Percentiles rank a stretch among this genome's conserved stretches.
phyloP scores from a whole-genome alignment of 192 early-diverging fungal genomes.

The Rhizoclosmatium globosum region DNA sequence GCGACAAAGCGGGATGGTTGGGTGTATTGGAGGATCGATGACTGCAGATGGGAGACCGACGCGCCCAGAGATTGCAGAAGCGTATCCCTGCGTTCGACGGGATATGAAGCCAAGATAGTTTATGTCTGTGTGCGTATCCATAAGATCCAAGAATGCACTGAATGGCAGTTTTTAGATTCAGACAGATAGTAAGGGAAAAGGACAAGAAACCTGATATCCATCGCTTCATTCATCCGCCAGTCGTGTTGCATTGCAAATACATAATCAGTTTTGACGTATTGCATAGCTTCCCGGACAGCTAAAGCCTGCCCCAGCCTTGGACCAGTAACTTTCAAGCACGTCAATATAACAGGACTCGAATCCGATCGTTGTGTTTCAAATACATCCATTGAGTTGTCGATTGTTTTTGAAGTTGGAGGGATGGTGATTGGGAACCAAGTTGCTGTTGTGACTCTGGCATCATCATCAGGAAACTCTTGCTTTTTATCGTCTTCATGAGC shows the following conservation, averaged over 20 bases:
- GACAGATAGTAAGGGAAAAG: slow-evolving; percentile 3
- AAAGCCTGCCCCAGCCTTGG: slow-evolving; percentile 45
- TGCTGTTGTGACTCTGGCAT: background rate
- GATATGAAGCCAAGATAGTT: slow-evolving; percentile 24
- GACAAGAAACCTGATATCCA: slow-evolving; percentile 7
- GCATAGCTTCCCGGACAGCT: slow-evolving; percentile 40
- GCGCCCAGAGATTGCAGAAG: background rate
- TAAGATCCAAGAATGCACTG: slow-evolving; percentile 24
- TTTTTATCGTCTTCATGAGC: background rate
- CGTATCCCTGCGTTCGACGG: slow-evolving; percentile 36
- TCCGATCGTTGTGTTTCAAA: background rate
- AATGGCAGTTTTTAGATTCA: slow-evolving; percentile 20
- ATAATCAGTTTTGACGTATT: slow-evolving; percentile 41
- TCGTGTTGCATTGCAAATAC: slow-evolving; percentile 48
- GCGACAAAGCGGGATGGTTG: slow-evolving; percentile 34
- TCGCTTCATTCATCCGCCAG: slow-evolving; percentile 34
- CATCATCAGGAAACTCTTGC: background rate
- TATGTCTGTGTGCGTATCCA: background rate
- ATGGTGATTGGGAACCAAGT: background rate
- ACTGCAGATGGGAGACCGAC: slow-evolving; percentile 5
- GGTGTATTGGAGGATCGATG: background rate
- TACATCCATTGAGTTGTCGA: background rate
- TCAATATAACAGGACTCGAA: background rate
- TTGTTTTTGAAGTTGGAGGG: slow-evolving; percentile 3
- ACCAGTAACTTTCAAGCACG: background rate